Evolutionary conservation across 352 stramenopile genomes (phyloP).

Genomic region (Globisporangium uncinulatum): DNA sequence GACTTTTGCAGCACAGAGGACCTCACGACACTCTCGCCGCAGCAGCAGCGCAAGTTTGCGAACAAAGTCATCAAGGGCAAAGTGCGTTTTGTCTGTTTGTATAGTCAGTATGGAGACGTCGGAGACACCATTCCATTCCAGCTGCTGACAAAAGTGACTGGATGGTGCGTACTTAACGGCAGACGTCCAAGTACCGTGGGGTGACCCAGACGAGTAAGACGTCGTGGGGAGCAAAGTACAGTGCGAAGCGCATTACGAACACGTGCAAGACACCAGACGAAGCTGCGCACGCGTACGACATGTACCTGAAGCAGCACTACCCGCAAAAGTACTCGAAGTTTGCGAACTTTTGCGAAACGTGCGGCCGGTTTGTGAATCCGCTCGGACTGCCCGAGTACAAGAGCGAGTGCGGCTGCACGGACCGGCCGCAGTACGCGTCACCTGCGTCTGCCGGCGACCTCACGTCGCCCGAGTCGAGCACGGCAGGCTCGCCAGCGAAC

Average conservation of each 20-base stretch:
- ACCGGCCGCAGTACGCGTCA: conserved; percentile 15
- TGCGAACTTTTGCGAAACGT: conserved; percentile 83
- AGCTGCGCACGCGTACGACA: conserved; percentile 73
- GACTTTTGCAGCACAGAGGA: conserved; percentile 44
- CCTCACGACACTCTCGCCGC: conserved; percentile 35
- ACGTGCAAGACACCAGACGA: conserved; percentile 86
- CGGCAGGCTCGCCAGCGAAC: conserved; percentile 16
- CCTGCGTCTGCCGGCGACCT: conserved; percentile 9
- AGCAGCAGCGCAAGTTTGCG: conserved; percentile 48
- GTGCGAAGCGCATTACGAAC: conserved; percentile 84
- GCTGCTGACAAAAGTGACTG: neutral
- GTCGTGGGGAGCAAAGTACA: conserved; percentile 86
- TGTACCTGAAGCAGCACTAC: conserved; percentile 78
- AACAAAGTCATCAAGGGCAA: conserved; percentile 83
- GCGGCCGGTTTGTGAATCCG: conserved; percentile 77
- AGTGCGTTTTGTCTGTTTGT: conserved; percentile 21
- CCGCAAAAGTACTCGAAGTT: conserved; percentile 83
- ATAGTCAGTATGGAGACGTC: neutral
- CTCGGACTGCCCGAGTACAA: conserved; percentile 63
- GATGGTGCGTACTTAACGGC: too few species aligned
- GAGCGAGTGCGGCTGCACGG: conserved; percentile 68
- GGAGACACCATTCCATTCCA: neutral
- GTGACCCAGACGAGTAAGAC: conserved; percentile 86
- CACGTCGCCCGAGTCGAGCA: conserved; percentile 14
- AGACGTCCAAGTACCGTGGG: conserved; percentile 86